phyloP scores from a whole-genome alignment of 495 filamentous ascomycete genomes.

The Peziza echinospora region DNA sequence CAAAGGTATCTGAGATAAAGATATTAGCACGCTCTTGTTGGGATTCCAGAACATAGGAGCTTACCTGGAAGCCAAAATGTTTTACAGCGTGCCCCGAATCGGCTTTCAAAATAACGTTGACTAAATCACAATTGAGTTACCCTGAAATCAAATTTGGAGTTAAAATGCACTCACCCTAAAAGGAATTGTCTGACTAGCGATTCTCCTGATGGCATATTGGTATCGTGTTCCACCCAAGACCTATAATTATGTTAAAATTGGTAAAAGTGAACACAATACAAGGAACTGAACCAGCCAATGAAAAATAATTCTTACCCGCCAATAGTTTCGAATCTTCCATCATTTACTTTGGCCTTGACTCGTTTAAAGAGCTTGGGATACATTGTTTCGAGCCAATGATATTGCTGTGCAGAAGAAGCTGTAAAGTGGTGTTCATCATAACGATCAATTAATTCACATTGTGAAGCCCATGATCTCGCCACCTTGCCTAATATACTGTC shows the following conservation, averaged over 20 bases:
- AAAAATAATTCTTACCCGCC: slow-evolving; percentile 46
- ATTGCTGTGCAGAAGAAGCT: slow-evolving; percentile 86
- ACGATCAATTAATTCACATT: slow-evolving; percentile 79
- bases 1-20: slow-evolving; percentile 51
- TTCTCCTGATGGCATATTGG: slow-evolving; percentile 88
- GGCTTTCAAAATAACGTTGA: slow-evolving; percentile 81
- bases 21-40: background rate
- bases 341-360: slow-evolving; percentile 73
- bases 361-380: slow-evolving; percentile 77
- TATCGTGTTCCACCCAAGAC: slow-evolving; percentile 98
- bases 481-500: slow-evolving; percentile 35
- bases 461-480: slow-evolving; percentile 85
- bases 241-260: background rate
- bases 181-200: slow-evolving; percentile 88
- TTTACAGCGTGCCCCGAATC: slow-evolving; percentile 66
- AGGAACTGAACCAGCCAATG: too few relatives aligned
- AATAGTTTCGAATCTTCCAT: slow-evolving; percentile 80
- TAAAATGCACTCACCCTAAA: slow-evolving; percentile 5
- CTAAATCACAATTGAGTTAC: slow-evolving; percentile 31
- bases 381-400: slow-evolving; percentile 81
- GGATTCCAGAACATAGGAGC: background rate
- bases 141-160: background rate
- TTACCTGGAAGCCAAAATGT: slow-evolving; percentile 82
- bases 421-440: slow-evolving; percentile 89
- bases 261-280: too few relatives aligned